Conservation (phyloP, 2,329 filamentous ascomycete genomes). For the Myriosclerotinia duriaeana region DNA sequence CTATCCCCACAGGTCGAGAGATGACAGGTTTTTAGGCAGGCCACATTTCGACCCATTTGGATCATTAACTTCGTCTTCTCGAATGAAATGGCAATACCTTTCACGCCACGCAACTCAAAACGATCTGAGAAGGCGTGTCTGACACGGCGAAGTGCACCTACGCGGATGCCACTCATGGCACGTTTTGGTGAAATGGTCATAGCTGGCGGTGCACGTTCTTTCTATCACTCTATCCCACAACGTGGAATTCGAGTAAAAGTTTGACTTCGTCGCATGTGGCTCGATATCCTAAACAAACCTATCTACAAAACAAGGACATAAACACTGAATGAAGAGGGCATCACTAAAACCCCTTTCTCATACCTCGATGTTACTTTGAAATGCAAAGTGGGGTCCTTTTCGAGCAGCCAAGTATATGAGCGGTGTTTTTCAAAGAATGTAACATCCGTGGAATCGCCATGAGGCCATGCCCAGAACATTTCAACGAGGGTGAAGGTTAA, state of each 20-base stretch:
- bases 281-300: not conserved
- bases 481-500: not conserved
- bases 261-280: not conserved
- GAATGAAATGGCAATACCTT: not conserved
- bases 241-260: not conserved
- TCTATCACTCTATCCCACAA: not conserved
- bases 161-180: not conserved
- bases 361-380: constrained; percentile 6
- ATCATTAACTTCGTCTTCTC: not conserved
- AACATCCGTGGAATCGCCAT: constrained; percentile 9
- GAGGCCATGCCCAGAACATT: constrained; percentile 3
- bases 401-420: constrained; percentile 6
- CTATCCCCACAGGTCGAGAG: not conserved
- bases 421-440: not conserved
- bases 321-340: not conserved
- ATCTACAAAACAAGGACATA: not conserved
- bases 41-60: not conserved
- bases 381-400: constrained; percentile 4
- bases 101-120: constrained; percentile 9
- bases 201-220: not conserved
- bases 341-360: constrained; percentile 12
- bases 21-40: not conserved
- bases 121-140: constrained; percentile 4
- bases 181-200: not conserved
- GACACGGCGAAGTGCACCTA: constrained; percentile 1